These are phyloP conservation scores for Colletotrichum melonis DNA, from an alignment of 2,329 filamentous ascomycete genomes.

Conservation along the genomic window DNA sequence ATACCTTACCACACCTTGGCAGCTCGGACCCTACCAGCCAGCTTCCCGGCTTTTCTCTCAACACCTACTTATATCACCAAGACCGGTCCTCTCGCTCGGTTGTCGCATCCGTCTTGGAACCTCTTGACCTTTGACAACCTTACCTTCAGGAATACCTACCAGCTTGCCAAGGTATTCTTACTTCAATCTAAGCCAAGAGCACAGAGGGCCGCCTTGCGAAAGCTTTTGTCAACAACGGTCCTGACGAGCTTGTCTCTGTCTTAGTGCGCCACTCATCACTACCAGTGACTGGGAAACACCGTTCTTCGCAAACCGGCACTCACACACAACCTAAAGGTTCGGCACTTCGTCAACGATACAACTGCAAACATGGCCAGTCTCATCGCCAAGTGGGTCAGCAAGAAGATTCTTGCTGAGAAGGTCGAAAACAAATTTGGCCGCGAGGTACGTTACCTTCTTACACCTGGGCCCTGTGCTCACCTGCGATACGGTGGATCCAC, in stretches of 20 bases:
- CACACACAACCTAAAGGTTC: constrained; percentile 29
- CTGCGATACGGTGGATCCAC: constrained; percentile 41
- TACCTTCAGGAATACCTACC: not conserved
- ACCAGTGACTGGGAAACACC: not conserved
- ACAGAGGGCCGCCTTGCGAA: not conserved
- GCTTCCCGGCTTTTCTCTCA: not conserved
- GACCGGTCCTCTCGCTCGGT: not conserved
- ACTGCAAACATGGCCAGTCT: constrained; percentile 60
- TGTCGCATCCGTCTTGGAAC: not conserved
- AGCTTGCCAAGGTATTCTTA: not conserved
- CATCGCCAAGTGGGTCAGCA: constrained; percentile 65
- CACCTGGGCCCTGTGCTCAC: not conserved
- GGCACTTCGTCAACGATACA: constrained; percentile 2
- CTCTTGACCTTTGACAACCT: not conserved
- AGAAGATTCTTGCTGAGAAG: constrained; percentile 68
- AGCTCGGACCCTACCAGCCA: constrained; percentile 19
- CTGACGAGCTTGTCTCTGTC: not conserved
- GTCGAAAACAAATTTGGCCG: constrained; percentile 68
- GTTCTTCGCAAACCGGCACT: not conserved
- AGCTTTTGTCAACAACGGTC: not conserved
- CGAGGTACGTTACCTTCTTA: constrained; percentile 51
- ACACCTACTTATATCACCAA: constrained; percentile 8
- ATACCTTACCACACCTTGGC: not conserved
- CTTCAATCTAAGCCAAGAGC: not conserved
- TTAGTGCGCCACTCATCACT: not conserved